Evolutionary conservation across 2,329 filamentous ascomycete species (phyloP), one percentile per base, ranked within the genome.

Genomic region (Monilinia polystroma): DNA sequence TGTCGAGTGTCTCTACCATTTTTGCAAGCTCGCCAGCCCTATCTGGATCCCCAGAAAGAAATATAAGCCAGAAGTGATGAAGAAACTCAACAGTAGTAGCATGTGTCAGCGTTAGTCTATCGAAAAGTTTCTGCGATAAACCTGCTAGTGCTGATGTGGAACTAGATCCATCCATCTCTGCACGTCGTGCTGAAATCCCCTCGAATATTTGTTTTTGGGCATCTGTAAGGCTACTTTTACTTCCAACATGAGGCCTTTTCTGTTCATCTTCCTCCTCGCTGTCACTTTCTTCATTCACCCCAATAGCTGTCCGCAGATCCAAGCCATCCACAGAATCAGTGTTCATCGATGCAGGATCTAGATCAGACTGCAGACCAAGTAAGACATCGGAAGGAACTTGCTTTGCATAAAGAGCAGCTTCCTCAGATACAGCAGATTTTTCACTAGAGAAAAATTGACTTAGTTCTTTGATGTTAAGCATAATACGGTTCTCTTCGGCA

Each of bases 41-140:
- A 68, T 92, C 89, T 0, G 91, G 80, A 75, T 97, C 92, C 18
- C 93, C 94, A 0, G 93, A 97, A 35, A 96, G 83, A 75, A 96
- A 99, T 0, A 93, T 88, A 45, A 87, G 85, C 94, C 94, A 99
- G 80, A 99, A 99, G 77, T 98, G 96, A 73, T 94, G 91, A n/a
- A 99, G 81, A 74, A 98, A 99, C 75, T 99, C 95, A 49, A 91
- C 90, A 0, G 92, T 96, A 0, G 95, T 99, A 64, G 93, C 93
- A 76, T 98, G 93, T 0, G 94, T 97, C 66, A 90, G 82, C 16
- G 81, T 83, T n/a, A 91, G 75, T 23, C 84, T 84, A 71, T 90
- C 87, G 70, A 87, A 87, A 1, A 87, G 80, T 3, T 77, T 73
- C 11, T 78, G 70, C 1, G 83, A 81, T 20, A 86, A 77, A 4